phyloP scores from a whole-genome alignment of 2,329 filamentous ascomycete genomes.

The Fusarium sp. region DNA sequence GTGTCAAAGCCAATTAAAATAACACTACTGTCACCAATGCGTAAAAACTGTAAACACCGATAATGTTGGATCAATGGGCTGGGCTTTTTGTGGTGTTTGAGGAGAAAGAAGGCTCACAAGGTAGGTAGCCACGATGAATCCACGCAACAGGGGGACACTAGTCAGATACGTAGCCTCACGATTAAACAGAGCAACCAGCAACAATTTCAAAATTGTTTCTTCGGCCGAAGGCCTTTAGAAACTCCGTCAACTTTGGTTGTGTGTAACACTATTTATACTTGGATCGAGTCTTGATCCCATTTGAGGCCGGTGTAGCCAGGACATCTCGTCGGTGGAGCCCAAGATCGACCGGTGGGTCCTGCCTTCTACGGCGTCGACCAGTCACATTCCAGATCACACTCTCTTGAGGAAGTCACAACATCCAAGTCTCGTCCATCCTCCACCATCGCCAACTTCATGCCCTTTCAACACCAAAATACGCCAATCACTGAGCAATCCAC shows the following conservation, averaged over 20 bases:
- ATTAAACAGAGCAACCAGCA: neutral
- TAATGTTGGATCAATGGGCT: no score
- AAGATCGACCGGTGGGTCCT: neutral
- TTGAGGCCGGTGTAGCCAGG: neutral
- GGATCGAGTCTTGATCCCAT: neutral
- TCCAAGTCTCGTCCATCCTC: constrained; percentile 16
- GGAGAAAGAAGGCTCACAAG: no score
- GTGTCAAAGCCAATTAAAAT: no score
- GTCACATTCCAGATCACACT: constrained; percentile 14
- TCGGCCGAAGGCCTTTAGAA: constrained; percentile 19
- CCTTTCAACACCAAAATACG: neutral
- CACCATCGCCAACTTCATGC: constrained; percentile 2
- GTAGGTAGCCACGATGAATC: no score
- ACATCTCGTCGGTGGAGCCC: constrained; percentile 6
- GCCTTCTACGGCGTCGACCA: neutral
- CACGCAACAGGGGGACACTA: no score
- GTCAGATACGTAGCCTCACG: neutral
- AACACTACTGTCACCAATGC: no score
- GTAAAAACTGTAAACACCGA: no score
- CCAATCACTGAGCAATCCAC: neutral
- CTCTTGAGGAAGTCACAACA: constrained; percentile 15
- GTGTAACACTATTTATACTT: neutral
- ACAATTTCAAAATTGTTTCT: neutral
- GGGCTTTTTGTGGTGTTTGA: no score
- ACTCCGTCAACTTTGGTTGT: neutral